Evolutionary conservation across 1,139 yeast genomes (phyloP), one percentile per base, ranked within the genome.

Genomic region (Protomyces inouyei): DNA sequence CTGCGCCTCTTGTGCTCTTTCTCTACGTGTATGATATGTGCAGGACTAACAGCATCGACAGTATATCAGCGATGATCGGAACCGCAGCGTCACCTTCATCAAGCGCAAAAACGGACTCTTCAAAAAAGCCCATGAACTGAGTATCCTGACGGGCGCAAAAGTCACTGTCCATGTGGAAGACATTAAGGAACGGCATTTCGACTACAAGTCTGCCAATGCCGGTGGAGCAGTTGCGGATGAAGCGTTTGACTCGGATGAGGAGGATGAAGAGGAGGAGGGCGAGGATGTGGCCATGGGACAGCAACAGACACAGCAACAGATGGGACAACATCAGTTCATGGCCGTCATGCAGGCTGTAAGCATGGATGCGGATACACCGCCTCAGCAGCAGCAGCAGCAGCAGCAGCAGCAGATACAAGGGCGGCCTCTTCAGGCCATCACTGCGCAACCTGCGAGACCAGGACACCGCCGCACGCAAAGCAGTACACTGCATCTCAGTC

Each of bases 41-140:
- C 12, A 35, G 35, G 28, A 25, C 28, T 25, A 25, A 25, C 28
- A 25, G 28, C 28, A 25, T 25, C 23, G 18, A 40, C 4, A 59
- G 63, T 59, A 36, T 43, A 85, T 93, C 68, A 80, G 85, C 4
- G 97, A 93, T 71, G 98, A 92, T 74, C 81, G 98, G 67, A 92
- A 91, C 76, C 95, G 81, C 40, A 74, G 78, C 52, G 80, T 79
- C 74, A 93, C 98, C 0, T 93, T 93, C 75, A 91, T 90, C 69
- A 93, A 93, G 75, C 82, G 98, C 65, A 93, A 92, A 75, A 95
- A 96, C 0, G 98, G 98, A 0, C 79, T 93, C 57, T 92, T 93
- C 79, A 93, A 93, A 74, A 93, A 93, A 75, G 98, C 98, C 0
- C 95, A 92, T 73, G 98, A 93, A 76, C 80, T 93, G 67, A 86